A percentile compares a stretch with the other conserved stretches of the same genome.
These are phyloP conservation scores for Pseudofabraea citricarpa DNA, from an alignment of 2,329 filamentous ascomycete genomes.

Conservation along the genomic window DNA sequence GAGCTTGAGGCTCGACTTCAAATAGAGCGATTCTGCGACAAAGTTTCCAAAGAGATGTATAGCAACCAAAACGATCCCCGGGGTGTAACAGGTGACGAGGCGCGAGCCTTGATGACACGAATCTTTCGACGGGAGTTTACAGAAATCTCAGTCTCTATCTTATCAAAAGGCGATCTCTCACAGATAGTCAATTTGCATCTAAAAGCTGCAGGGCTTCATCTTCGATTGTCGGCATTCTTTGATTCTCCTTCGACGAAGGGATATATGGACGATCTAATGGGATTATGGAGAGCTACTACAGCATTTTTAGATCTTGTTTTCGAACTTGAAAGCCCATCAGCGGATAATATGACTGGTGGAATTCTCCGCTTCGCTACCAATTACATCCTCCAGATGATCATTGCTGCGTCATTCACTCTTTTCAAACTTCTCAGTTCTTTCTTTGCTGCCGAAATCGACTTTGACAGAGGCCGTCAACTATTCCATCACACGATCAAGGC, in stretches of 20 bases:
- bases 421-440: constrained; percentile 75
- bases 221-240: constrained; percentile 76
- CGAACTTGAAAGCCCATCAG: constrained; percentile 48
- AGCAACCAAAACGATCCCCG: constrained; percentile 70
- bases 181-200: constrained; percentile 62
- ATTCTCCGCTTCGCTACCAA: constrained; percentile 65
- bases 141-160: constrained; percentile 56
- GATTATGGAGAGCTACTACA: constrained; percentile 67
- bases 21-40: constrained; percentile 72
- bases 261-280: constrained; percentile 70
- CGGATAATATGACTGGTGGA: constrained; percentile 33
- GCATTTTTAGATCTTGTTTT: constrained; percentile 58
- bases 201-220: constrained; percentile 67
- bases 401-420: constrained; percentile 73
- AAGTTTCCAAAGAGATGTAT: constrained; percentile 74
- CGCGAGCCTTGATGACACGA: constrained; percentile 61
- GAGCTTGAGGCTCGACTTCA: constrained; percentile 65
- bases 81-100: constrained; percentile 63
- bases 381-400: constrained; percentile 80
- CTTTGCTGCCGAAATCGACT: constrained; percentile 69
- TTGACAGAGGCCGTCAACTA: constrained; percentile 59
- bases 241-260: constrained; percentile 68
- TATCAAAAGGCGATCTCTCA: constrained; percentile 50
- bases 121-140: constrained; percentile 61
- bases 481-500: constrained; percentile 68